Conservation (phyloP, 768 basidiomycete species). For the Chiua virens region DNA sequence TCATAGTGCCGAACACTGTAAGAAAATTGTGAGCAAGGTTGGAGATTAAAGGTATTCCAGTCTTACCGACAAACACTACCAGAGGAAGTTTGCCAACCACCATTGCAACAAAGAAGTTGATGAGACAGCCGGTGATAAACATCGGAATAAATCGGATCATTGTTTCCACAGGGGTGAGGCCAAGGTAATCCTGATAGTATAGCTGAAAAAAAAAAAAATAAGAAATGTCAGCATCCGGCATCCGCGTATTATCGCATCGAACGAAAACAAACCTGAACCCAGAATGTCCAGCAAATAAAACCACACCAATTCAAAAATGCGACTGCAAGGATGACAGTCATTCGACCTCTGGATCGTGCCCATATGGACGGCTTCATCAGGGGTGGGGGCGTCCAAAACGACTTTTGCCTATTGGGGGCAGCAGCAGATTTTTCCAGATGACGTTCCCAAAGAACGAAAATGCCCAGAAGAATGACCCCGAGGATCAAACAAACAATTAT, state of each 20-base stretch:
- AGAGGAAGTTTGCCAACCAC: conserved; percentile 56
- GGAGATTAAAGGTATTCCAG: too few species aligned
- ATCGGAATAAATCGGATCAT: conserved; percentile 72
- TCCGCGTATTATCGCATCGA: background rate
- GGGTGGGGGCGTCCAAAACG: conserved; percentile 51
- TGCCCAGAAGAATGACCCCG: conserved; percentile 52
- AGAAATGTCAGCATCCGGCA: conserved; percentile 1
- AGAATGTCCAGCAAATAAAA: conserved; percentile 56
- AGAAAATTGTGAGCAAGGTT: conserved; percentile 1
- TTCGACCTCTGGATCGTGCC: conserved; percentile 59
- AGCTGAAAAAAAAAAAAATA: conserved; percentile 37
- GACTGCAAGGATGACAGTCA: conserved; percentile 61
- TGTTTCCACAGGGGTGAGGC: conserved; percentile 53
- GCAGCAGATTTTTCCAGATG: conserved; percentile 46
- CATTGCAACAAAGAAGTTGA: conserved; percentile 65
- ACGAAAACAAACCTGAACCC: conserved; percentile 38
- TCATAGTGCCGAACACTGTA: conserved; percentile 51
- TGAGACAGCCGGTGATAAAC: conserved; percentile 61
- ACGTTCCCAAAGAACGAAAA: conserved; percentile 68
- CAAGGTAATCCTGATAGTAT: conserved; percentile 68
- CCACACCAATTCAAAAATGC: conserved; percentile 63
- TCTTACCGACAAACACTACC: conserved; percentile 43
- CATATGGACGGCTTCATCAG: conserved; percentile 65
- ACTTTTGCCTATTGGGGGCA: conserved; percentile 13
- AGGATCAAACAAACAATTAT: conserved; percentile 69